Evolutionary conservation across 495 filamentous ascomycete species (phyloP).

Genomic region (Viridothelium virens): DNA sequence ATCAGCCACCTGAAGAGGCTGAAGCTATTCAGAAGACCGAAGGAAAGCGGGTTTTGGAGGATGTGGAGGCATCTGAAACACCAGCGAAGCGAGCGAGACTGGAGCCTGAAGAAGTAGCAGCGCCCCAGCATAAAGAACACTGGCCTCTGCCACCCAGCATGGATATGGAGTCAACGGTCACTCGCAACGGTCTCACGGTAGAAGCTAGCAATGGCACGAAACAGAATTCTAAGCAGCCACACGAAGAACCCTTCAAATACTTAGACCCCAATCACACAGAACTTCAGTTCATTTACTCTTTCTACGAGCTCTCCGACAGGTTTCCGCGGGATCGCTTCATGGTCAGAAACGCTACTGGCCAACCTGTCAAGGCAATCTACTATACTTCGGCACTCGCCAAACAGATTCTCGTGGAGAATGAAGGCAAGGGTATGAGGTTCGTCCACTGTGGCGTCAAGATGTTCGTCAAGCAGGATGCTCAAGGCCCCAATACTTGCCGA

Average conservation of each 20-base stretch:
- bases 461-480: conserved; percentile 95
- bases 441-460: conserved; percentile 96
- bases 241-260: conserved; percentile 91
- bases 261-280: conserved; percentile 63
- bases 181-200: neutral
- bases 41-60: conserved; percentile 27
- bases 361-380: conserved; percentile 83
- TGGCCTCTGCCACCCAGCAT: conserved; percentile 27
- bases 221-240: conserved; percentile 39
- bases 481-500: conserved; percentile 69
- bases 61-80: conserved; percentile 34
- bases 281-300: conserved; percentile 62
- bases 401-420: conserved; percentile 73
- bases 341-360: conserved; percentile 81
- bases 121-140: conserved; percentile 41
- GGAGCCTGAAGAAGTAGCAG: conserved; percentile 22
- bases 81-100: conserved; percentile 38
- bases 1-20: conserved; percentile 9
- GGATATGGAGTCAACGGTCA: neutral
- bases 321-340: conserved; percentile 90
- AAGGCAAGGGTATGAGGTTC: conserved; percentile 85
- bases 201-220: conserved; percentile 18
- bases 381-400: conserved; percentile 82
- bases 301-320: conserved; percentile 71
- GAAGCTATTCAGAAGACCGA: neutral